Percentiles rank a stretch among this genome's conserved stretches.
Conservation (phyloP, 2,329 filamentous ascomycete genomes). For the Ceratocystis eucalypticola region DNA sequence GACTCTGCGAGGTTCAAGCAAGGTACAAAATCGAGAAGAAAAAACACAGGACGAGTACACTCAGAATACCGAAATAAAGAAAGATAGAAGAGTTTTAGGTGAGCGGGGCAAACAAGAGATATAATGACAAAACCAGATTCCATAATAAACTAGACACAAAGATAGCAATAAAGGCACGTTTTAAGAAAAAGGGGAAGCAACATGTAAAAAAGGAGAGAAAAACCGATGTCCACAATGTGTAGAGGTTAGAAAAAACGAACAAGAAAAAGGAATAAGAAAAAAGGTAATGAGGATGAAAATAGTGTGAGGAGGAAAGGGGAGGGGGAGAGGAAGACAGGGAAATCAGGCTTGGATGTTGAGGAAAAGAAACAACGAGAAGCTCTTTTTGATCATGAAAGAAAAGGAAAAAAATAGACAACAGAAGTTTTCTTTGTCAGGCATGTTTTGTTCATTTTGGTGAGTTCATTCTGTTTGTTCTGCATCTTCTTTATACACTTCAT, state of each 20-base stretch:
- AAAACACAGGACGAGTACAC: neutral
- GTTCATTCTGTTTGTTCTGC: constrained; percentile 11
- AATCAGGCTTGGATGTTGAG: neutral
- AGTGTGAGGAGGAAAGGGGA: neutral
- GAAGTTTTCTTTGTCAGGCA: constrained; percentile 9
- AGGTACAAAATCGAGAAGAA: constrained; percentile 31
- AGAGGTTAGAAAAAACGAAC: neutral
- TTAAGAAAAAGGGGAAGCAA: neutral
- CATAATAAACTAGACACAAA: constrained; percentile 5
- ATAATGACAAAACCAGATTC: constrained; percentile 6
- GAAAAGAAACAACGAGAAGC: neutral
- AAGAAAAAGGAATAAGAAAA: neutral
- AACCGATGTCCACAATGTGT: neutral
- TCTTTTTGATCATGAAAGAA: constrained; percentile 1
- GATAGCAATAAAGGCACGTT: neutral
- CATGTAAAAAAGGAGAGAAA: neutral
- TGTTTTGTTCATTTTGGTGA: constrained; percentile 5
- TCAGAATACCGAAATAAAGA: neutral
- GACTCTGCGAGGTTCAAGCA: too few relatives aligned
- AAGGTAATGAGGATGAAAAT: neutral
- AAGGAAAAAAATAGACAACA: neutral
- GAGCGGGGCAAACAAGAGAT: neutral
- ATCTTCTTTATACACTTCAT: neutral
- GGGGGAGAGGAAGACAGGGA: neutral
- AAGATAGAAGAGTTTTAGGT: neutral